Base-by-base conservation (phyloP, 805 yeast genomes). In the Metschnikowia matae region DNA sequence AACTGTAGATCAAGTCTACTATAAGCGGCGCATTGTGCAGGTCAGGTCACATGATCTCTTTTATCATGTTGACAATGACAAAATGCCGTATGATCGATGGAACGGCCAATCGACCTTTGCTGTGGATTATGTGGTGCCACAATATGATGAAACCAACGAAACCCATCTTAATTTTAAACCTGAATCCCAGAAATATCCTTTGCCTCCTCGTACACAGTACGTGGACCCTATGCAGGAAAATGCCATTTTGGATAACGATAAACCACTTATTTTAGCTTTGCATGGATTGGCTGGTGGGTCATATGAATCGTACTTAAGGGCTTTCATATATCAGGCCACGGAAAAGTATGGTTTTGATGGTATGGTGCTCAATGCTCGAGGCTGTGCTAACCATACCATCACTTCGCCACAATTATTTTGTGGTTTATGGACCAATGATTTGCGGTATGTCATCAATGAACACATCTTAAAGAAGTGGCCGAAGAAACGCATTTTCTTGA, bases 251-350 rank as follows among this genome's bases (percentile, higher is more conserved):
- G 58, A 62, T 3, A 60, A 62, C 7, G 68, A 67, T 8, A 74
- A 73, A 52, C 91, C 91, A 3, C 69, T 87, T 44, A 72, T 83
- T 18, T 69, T 87, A 32, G 79, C 85, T 7, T 66, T 78, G 44
- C 92, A 87, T 60, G 95, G 94, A 1, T 71, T 87, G 36, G 85
- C 87, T 26, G 92, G 94, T 51, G 95, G 95, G 1, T 82, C 89
- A 14, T 87, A 83, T 58, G 94, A 87, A 63, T 82, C 87, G 18
- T 83, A 83, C 50, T 79, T 86, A 43, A 74, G 89, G 54, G 77
- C 85, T 7, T 68, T 82, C 36, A 66, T 81, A 35, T 68, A 70
- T 42, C 64, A 68, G 18, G 65, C 84, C 44, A 73, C 77, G 32
- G 66, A 66, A 4, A 67, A 68, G 14, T 68, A 69, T 48, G 59